Evolutionary conservation across 495 filamentous ascomycete species (phyloP), one percentile per base, ranked within the genome.

Genomic region (Astrothelium subdiscretum): DNA sequence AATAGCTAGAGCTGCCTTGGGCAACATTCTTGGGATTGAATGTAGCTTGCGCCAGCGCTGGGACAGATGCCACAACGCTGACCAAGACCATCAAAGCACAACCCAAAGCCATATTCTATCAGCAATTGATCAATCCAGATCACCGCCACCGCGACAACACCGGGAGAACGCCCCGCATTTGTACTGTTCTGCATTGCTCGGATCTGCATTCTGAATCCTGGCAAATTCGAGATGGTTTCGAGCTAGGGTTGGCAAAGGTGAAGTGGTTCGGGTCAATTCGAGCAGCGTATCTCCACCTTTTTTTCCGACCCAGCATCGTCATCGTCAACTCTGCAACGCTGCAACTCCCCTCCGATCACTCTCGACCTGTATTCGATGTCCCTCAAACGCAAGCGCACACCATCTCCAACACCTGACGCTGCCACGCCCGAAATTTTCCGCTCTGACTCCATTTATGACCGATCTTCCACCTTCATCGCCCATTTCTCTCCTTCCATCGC

Each of bases 401-500:
- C 65, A 15, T 63, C 63, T 2, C 51, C 66, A 13, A 29, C 67
- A 13, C 44, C 67, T 8, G 31, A 64, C 3, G 26, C 6, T 29
- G 31, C 27, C 32, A 20, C 15, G 3, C 31, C 60, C 6, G 31
- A 68, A 8, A 65, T 77, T 62, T 75, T 62, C 68, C 66, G 43
- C 59, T 77, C 76, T 26, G 59, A 62, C 38, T 57, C 70, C 1
- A 71, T 79, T 51, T 63, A 69, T 10, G 74, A 78, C 59, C 73
- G 74, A 52, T 65, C 65, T 5, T 79, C 77, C 5, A 69, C 48
- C n/a, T 79, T 80, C 69, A 63, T 69, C 38, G 77, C 65, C 52
- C 65, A 68, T 57, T 80, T 66, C 68, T 78, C 77, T 15, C 69
- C 73, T n/a, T 65, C 72, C 5, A 48, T 73, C 22, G 31, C 73